Conservation (phyloP, 306 rosid species). For the Malus domestica region DNA sequence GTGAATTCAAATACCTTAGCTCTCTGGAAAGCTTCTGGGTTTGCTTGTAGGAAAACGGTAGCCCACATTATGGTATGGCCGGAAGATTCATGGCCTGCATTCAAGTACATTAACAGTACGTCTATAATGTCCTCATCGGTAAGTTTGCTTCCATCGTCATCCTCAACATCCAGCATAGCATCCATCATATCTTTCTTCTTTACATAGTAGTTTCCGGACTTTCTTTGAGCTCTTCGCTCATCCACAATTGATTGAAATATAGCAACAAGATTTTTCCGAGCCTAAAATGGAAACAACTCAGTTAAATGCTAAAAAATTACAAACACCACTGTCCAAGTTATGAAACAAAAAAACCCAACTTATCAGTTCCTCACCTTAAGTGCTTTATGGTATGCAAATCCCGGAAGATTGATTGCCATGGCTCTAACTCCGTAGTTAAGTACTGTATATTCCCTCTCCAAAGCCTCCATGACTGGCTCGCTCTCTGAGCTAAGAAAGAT, state of each 20-base stretch:
- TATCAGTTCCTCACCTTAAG: constrained; percentile 40
- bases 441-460: constrained; percentile 67
- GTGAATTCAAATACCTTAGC: constrained; percentile 53
- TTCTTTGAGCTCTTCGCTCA: constrained; percentile 39
- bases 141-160: constrained; percentile 64
- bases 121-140: constrained; percentile 65
- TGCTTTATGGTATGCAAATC: constrained; percentile 79
- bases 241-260: constrained; percentile 57
- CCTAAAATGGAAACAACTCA: constrained; percentile 30
- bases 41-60: constrained; percentile 36
- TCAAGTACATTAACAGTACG: constrained; percentile 76
- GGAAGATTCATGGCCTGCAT: constrained; percentile 95
- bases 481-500: constrained; percentile 78
- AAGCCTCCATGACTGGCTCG: constrained; percentile 49
- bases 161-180: constrained; percentile 63
- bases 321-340: background rate
- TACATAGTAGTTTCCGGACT: background rate
- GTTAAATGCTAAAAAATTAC: background rate
- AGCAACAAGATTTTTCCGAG: constrained; percentile 58
- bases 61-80: constrained; percentile 95
- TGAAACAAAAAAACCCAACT: background rate
- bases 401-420: constrained; percentile 78
- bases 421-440: constrained; percentile 84
- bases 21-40: constrained; percentile 49
- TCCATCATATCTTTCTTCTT: constrained; percentile 81